Evolutionary conservation across 306 rosid genomes (phyloP), one percentile per base, ranked within the genome.

Genomic region (Fagus sylvatica): DNA sequence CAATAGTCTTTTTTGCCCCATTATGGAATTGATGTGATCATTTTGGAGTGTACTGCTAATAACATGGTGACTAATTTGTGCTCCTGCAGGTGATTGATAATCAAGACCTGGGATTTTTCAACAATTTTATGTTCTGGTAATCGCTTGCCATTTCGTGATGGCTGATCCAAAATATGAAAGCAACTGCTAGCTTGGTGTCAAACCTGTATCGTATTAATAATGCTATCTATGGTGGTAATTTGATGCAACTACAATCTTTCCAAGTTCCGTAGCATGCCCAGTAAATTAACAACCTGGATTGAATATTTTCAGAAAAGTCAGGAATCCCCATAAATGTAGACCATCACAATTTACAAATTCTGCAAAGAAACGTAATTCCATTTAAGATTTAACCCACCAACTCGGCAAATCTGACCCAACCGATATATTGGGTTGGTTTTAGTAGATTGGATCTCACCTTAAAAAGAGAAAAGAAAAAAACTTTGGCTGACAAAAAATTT

Each of bases 151-250:
- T 53, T 84, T 66, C 32, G 79, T 72, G 70, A 78, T 72, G 41
- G 82, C 87, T 12, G 77, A 84, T 48, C 76, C 82, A 12, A 84
- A 80, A 68, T 84, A 67, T n/a, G 84, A 76, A 70, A 81, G 87
- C 62, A 51, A 37, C 81, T 76, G 64, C 73, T 61, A 55, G n/a
- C n/a, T 22, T 33, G 8, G 68, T 8, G 13, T 37, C 70, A 60
- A 22, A 22, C 28, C 28, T 22, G 28, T 22, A 22, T 22, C 28
- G 28, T 22, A 22, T 22, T 22, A 22, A 22, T 22, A 22, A 22
- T 22, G 28, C 28, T 22, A 22, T 22, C 28, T 22, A 22, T 22
- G 28, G 28, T 22, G 28, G 28, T 22, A 22, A 22, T 22, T 22
- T 22, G 28, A 22, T 22, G 28, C 28, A 22, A 22, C 28, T 22